A percentile compares a stretch with the other conserved stretches of the same genome.
Conservation (phyloP, 2,329 filamentous ascomycete genomes). For the Talaromyces piceae region DNA sequence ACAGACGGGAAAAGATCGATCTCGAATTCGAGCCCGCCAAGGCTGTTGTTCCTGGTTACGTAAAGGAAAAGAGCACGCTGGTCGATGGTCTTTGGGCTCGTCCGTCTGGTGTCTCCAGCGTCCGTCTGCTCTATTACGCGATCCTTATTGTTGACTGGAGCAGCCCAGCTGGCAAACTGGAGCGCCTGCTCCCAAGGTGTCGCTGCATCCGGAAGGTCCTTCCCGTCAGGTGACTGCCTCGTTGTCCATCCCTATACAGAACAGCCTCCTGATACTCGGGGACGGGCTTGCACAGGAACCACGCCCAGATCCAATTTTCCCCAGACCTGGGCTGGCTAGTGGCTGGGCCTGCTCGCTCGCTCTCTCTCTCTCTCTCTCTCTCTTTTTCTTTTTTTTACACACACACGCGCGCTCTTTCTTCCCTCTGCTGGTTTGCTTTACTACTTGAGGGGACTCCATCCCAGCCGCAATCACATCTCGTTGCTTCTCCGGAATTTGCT, state of each 20-base stretch:
- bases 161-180: background rate
- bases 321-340: too few relatives aligned
- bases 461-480: background rate
- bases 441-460: background rate
- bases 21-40: background rate
- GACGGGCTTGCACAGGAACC: background rate
- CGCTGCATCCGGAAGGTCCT: constrained; percentile 1
- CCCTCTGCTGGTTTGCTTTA: too few relatives aligned
- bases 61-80: constrained; percentile 33
- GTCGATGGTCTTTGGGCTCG: constrained; percentile 2
- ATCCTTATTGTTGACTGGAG: constrained; percentile 1
- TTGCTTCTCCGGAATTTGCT: background rate
- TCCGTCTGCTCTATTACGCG: constrained; percentile 1
- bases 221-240: background rate
- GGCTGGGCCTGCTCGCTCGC: too few relatives aligned
- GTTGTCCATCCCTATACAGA: background rate
- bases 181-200: too few relatives aligned
- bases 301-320: too few relatives aligned
- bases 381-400: too few relatives aligned
- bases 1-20: background rate
- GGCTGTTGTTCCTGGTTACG: constrained; percentile 29
- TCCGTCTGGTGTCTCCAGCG: constrained; percentile 1
- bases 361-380: too few relatives aligned
- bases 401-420: too few relatives aligned
- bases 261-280: background rate